These are phyloP conservation scores for Penstemon davidsonii DNA, from an alignment of 257 asterid species.

Conservation along the genomic window DNA sequence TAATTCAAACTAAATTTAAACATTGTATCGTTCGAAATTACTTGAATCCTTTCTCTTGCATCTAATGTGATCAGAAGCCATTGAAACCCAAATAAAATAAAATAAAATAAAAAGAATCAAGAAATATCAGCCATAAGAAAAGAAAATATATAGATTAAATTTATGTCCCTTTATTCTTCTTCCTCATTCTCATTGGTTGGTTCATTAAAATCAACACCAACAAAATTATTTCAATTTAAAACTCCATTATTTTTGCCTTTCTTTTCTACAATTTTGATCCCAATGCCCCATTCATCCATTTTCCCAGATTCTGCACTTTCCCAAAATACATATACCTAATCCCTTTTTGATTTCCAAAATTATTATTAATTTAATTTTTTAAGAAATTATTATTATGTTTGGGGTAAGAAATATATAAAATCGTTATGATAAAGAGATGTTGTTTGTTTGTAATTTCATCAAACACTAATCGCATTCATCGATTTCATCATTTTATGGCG, in stretches of 20 bases:
- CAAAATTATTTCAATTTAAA: background rate
- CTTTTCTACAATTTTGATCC: conserved; percentile 14
- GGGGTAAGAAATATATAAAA: background rate
- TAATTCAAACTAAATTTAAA: too few relatives aligned
- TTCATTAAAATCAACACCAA: too few relatives aligned
- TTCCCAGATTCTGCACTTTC: conserved; percentile 9
- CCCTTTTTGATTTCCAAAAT: background rate
- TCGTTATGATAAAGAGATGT: conserved; percentile 62
- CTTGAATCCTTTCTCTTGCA: too few relatives aligned
- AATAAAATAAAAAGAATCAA: background rate
- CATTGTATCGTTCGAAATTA: too few relatives aligned
- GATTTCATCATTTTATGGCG: conserved; percentile 52
- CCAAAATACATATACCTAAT: background rate
- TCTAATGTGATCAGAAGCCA: too few relatives aligned
- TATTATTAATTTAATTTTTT: background rate
- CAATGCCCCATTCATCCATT: conserved; percentile 16
- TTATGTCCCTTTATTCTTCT: too few relatives aligned
- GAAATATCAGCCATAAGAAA: conserved; percentile 4
- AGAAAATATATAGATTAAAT: background rate
- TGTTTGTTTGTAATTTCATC: conserved; percentile 24
- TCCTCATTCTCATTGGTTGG: too few relatives aligned
- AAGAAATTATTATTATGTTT: too few relatives aligned
- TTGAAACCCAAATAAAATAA: too few relatives aligned
- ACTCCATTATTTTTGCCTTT: background rate
- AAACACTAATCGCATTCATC: conserved; percentile 15